Evolutionary conservation across 1,284 basidiomycete genomes (phyloP), one percentile per base, ranked within the genome.

Genomic region (Cutaneotrichosporon dermatis): DNA sequence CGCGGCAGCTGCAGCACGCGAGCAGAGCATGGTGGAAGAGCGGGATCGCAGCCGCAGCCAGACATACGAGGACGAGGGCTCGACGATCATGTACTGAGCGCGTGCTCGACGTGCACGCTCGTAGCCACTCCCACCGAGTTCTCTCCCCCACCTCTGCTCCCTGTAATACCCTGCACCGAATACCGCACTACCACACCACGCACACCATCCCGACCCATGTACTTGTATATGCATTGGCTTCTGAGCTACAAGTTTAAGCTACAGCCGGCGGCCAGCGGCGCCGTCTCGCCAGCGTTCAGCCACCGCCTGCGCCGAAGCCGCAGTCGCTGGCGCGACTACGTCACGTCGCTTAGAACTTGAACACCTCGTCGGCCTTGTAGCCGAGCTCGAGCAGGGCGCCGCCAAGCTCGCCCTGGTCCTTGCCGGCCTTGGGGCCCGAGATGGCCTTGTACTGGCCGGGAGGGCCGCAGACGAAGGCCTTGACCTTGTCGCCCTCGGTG

Each of bases 391-490:
- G 90, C 57, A 97, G 80, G 33, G 89, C 79, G 46, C 93, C 93
- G 39, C 82, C 83, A n/a, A 96, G 70, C 62, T 85, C 84, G 35
- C 93, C 93, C 78, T 96, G 93, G 77, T 90, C 86, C 71, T 82
- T 83, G 58, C 92, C 65, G 50, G 79, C 76, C 70, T 82, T 82
- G 51, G 75, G 67, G 37, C 81, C 81, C 54, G 89, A 85, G 63
- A 96, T 69, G 1, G 90, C 84, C 37, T 82, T 83, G 37, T 95
- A 87, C 76, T 95, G 91, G 7, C 83, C 84, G 42, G 92, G 92
- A n/a, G 92, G 91, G 83, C 89, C 92, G 73, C 94, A 97, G 39
- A 97, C 81, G 75, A 93, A 92, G 55, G 95, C 81, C 80, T 92
- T 93, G 71, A 91, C 82, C 80, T 92, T 94, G 62, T 89, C 85